phyloP scores from a whole-genome alignment of 257 asterid genomes.

The Anisodus tanguticus region DNA sequence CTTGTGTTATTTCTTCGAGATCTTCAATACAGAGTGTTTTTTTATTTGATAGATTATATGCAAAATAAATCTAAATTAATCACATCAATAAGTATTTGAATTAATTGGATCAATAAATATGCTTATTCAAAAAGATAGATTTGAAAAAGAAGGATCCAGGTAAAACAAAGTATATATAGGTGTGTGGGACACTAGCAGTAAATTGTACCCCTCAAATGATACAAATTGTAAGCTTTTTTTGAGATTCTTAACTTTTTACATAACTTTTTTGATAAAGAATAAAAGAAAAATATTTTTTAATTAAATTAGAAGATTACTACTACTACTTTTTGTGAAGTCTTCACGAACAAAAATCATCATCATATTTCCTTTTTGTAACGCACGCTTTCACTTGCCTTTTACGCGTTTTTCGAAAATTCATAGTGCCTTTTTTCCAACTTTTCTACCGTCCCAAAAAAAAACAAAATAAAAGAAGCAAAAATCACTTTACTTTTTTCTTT shows the following conservation, averaged over 20 bases:
- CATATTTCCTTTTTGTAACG: constrained; percentile 69
- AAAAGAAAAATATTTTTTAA: neutral
- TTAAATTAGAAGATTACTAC: constrained; percentile 18
- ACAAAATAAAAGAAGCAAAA: neutral
- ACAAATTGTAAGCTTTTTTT: constrained; percentile 43
- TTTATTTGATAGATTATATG: too few relatives aligned
- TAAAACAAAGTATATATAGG: neutral
- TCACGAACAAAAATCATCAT: constrained; percentile 59
- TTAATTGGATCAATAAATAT: too few relatives aligned
- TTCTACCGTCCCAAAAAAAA: neutral
- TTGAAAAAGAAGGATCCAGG: too few relatives aligned
- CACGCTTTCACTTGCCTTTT: constrained; percentile 90
- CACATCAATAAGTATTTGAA: too few relatives aligned
- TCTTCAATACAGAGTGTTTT: too few relatives aligned
- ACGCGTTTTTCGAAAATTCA: constrained; percentile 65
- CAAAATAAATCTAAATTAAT: too few relatives aligned
- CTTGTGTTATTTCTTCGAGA: too few relatives aligned
- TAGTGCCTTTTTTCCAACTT: neutral
- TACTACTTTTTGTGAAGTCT: constrained; percentile 50
- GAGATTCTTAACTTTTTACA: constrained; percentile 42
- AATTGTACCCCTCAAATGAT: constrained; percentile 39
- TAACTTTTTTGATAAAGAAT: constrained; percentile 18
- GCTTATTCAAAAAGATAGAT: too few relatives aligned
- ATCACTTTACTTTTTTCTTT: neutral
- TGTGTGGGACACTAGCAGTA: constrained; percentile 34